phyloP scores from a whole-genome alignment of 768 basidiomycete genomes.

The Cystoderma amianthinum region DNA sequence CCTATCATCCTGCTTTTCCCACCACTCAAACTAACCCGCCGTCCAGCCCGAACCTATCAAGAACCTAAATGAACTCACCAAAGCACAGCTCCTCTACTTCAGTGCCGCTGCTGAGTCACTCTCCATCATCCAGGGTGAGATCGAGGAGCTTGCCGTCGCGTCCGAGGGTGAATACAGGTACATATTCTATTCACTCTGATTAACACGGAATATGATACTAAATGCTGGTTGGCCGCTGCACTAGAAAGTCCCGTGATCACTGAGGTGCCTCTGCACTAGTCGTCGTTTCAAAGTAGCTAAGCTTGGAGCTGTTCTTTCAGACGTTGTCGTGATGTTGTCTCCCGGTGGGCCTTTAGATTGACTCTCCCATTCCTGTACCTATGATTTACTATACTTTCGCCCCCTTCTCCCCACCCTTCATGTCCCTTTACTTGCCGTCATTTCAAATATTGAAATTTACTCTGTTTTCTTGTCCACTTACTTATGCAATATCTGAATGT shows the following conservation, averaged over 20 bases:
- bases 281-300: too few relatives aligned
- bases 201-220: background rate
- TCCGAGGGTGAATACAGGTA: constrained; percentile 95
- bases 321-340: too few relatives aligned
- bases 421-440: too few relatives aligned
- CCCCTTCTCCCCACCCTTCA: too few relatives aligned
- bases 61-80: constrained; percentile 87
- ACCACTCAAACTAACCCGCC: constrained; percentile 3
- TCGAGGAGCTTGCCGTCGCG: constrained; percentile 88
- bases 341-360: too few relatives aligned
- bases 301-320: too few relatives aligned
- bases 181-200: background rate
- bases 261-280: constrained; percentile 45
- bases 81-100: constrained; percentile 82
- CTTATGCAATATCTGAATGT: too few relatives aligned
- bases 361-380: too few relatives aligned
- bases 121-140: constrained; percentile 79
- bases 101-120: constrained; percentile 75
- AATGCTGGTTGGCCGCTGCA: constrained; percentile 5
- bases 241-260: constrained; percentile 86
- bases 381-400: too few relatives aligned
- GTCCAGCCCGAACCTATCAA: constrained; percentile 89
- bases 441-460: too few relatives aligned
- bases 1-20: background rate
- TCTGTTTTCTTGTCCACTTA: too few relatives aligned